Percentiles rank a stretch among this genome's conserved stretches.
Conservation (phyloP, 2,329 filamentous ascomycete species). For the Bertia moriformis region DNA sequence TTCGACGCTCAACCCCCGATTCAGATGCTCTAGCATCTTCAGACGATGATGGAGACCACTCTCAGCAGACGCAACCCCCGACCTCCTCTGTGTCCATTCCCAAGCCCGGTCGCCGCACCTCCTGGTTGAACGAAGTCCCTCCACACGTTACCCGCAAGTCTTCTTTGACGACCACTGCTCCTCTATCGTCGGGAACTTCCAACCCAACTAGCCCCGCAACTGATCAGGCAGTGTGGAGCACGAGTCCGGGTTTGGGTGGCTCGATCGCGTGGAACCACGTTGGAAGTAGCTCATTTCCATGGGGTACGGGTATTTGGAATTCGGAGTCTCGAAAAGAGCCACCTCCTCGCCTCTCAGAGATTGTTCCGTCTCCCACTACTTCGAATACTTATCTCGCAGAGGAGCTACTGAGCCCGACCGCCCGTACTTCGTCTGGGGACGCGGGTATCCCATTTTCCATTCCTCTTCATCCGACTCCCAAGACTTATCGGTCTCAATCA, state of each 20-base stretch:
- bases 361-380: conserved; percentile 62
- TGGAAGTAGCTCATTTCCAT: conserved; percentile 40
- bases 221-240: conserved; percentile 36
- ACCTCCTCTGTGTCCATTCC: conserved; percentile 25
- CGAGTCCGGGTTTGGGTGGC: conserved; percentile 31
- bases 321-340: conserved; percentile 60
- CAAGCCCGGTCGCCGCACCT: conserved; percentile 58
- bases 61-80: conserved; percentile 35
- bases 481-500: conserved; percentile 87
- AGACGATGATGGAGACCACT: conserved; percentile 73
- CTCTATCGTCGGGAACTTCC: conserved; percentile 66
- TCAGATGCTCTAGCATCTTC: conserved; percentile 88
- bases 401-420: conserved; percentile 27
- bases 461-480: conserved; percentile 76
- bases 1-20: conserved; percentile 76
- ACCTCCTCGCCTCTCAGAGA: conserved; percentile 58
- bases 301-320: conserved; percentile 76
- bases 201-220: conserved; percentile 67
- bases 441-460: conserved; percentile 73
- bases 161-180: conserved; percentile 55
- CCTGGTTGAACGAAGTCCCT: conserved; percentile 74
- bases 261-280: conserved; percentile 31
- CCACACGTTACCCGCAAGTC: conserved; percentile 52
- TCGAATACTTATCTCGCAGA: conserved; percentile 34
- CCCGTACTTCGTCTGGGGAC: conserved; percentile 37